Evolutionary conservation across 495 filamentous ascomycete genomes (phyloP), one percentile per base, ranked within the genome.

Genomic region (Penicillium bovifimosum): DNA sequence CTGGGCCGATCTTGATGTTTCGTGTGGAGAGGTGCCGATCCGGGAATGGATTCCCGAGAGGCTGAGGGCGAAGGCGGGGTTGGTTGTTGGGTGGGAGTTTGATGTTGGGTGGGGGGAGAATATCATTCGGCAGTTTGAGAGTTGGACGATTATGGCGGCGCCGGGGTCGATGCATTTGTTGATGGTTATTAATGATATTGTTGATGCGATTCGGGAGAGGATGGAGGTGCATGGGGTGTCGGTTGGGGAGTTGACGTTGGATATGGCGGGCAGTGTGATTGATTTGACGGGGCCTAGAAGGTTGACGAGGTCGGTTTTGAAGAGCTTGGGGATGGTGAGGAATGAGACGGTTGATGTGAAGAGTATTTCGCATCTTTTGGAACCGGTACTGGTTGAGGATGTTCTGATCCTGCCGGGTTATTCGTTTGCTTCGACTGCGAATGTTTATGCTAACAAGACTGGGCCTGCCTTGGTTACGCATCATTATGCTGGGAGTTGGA

Each of bases 401-500:
- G 47, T 50, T n/a, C 13, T 50, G 35, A 41, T 50, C 34, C 32
- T 50, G 36, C 47, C 47, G 9, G 36, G 36, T 10, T 40, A 32
- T 18, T 26, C 36, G 16, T 50, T 50, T n/a, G 35, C 47, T 20
- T 10, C 47, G 10, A 20, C 16, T 5, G 1, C 34, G 27, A 41
- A 41, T 41, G 6, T 2, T 18, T 50, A 41, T 13, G 11, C 6
- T 8, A 50, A 50, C 11, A 26, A 11, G n/a, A 40, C 14, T 32
- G 47, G 47, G 11, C 34, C 34, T 29, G 16, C 34, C 3, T 29
- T 50, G 27, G 47, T 50, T 1, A 14, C 16, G 27, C 36, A 50
- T 32, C 47, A 50, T 18, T 50, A 50, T 41, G 47, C 47, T 6
- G 47, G 47, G 9, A 40, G 35, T 26, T 50, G 47, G 47, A 50